Evolutionary conservation across 352 stramenopile genomes (phyloP).

Genomic region (Globisporangium apiculatum): DNA sequence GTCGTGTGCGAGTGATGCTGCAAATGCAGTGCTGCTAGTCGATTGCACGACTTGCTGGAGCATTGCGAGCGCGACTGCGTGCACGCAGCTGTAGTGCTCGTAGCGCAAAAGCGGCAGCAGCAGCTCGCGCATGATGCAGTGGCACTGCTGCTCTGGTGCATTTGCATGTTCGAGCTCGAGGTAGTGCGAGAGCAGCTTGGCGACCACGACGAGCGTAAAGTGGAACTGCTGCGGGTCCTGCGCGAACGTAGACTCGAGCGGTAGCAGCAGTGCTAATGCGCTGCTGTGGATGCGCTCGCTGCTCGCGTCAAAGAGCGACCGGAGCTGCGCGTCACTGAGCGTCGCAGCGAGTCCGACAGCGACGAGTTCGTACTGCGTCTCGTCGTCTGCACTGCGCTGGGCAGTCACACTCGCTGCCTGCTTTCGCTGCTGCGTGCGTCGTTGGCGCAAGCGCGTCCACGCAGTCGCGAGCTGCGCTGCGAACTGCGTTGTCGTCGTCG

Average conservation of each 20-base stretch:
- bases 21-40: slow-evolving; percentile 7
- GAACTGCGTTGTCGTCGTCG: not conserved
- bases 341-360: slow-evolving; percentile 24
- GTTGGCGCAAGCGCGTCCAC: slow-evolving; percentile 13
- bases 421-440: not conserved
- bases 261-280: slow-evolving; percentile 30
- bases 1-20: slow-evolving; percentile 3
- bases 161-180: slow-evolving; percentile 12
- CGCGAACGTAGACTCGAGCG: slow-evolving; percentile 18
- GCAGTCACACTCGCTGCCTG: not conserved
- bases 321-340: slow-evolving; percentile 18
- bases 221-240: slow-evolving; percentile 19
- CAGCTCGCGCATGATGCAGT: slow-evolving; percentile 14
- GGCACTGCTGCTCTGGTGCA: not conserved
- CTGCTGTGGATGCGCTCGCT: not conserved
- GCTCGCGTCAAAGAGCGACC: slow-evolving; percentile 16
- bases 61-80: slow-evolving; percentile 20
- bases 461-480: slow-evolving; percentile 9
- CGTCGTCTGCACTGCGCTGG: slow-evolving; percentile 15
- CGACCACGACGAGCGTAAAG: slow-evolving; percentile 32
- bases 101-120: slow-evolving; percentile 25
- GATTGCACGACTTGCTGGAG: slow-evolving; percentile 19
- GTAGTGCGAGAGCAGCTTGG: slow-evolving; percentile 19
- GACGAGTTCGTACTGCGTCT: slow-evolving; percentile 52
- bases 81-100: slow-evolving; percentile 18